phyloP scores from a whole-genome alignment of 2,329 filamentous ascomycete species.

The Aaosphaeria pasadenensis region DNA sequence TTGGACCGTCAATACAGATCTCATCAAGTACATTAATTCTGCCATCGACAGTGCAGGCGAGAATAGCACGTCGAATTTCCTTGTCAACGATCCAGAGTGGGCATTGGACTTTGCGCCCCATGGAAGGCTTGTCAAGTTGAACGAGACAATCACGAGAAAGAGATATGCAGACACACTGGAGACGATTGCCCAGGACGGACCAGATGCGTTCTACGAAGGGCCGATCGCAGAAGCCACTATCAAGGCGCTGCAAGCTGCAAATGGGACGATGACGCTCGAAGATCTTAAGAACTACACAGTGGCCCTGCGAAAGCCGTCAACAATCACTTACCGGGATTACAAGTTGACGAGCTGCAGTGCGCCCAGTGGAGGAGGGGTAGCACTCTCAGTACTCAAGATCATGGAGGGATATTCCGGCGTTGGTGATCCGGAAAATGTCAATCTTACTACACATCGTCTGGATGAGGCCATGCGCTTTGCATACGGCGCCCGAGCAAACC shows the following conservation, averaged over 20 bases:
- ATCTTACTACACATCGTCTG: constrained; percentile 76
- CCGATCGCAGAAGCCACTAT: constrained; percentile 73
- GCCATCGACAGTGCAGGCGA: constrained; percentile 34
- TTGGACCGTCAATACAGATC: constrained; percentile 68
- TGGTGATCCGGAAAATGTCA: constrained; percentile 53
- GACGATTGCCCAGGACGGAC: constrained; percentile 69
- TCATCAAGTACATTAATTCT: constrained; percentile 68
- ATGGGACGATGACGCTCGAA: constrained; percentile 81
- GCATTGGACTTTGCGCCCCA: constrained; percentile 86
- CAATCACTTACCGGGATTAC: constrained; percentile 59
- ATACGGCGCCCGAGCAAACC: constrained; percentile 70
- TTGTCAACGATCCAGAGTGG: constrained; percentile 74
- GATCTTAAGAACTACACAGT: constrained; percentile 74
- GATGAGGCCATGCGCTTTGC: constrained; percentile 88
- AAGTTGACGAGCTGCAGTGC: constrained; percentile 68
- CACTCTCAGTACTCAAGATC: constrained; percentile 74
- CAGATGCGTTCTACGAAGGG: constrained; percentile 72
- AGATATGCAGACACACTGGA: constrained; percentile 79
- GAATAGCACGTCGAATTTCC: constrained; percentile 56
- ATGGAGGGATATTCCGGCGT: constrained; percentile 73
- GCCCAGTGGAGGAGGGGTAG: constrained; percentile 75
- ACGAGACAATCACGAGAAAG: constrained; percentile 75
- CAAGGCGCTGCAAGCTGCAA: constrained; percentile 60
- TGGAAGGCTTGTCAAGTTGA: constrained; percentile 67
- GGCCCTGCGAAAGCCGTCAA: constrained; percentile 60